These are phyloP conservation scores for Colletotrichum phormii DNA, from an alignment of 2,329 filamentous ascomycete species.

Conservation along the genomic window DNA sequence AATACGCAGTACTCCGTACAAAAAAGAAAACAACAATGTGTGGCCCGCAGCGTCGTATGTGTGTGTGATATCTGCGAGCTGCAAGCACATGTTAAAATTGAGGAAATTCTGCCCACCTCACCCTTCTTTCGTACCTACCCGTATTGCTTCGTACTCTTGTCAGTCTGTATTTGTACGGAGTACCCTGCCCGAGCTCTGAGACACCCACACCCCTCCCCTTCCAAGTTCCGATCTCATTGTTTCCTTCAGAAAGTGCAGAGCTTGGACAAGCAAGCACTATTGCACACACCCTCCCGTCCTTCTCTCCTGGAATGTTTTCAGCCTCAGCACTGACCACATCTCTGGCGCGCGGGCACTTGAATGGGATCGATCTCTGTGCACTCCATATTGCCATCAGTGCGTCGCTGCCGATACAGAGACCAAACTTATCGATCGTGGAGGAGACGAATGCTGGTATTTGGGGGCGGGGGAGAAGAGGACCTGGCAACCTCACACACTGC, in stretches of 20 bases:
- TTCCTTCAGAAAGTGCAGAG: not conserved
- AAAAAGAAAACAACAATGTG: not conserved
- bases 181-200: not conserved
- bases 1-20: too few relatives aligned
- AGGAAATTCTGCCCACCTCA: not conserved
- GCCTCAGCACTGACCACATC: slow-evolving; percentile 26
- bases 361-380: not conserved
- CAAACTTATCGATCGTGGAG: not conserved
- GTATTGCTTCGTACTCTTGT: not conserved
- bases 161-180: too few relatives aligned
- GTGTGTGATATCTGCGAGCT: not conserved
- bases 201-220: not conserved
- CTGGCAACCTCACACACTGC: not conserved
- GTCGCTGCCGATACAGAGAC: not conserved
- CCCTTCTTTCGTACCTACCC: not conserved
- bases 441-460: not conserved
- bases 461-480: not conserved
- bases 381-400: not conserved
- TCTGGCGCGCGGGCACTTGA: not conserved
- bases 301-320: not conserved
- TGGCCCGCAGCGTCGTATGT: not conserved
- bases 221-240: not conserved
- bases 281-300: not conserved
- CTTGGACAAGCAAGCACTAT: not conserved
- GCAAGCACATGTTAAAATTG: not conserved